A percentile compares a stretch with the other conserved stretches of the same genome.
Conservation (phyloP, 1,284 basidiomycete species). For the Neolentinus lepideus region DNA sequence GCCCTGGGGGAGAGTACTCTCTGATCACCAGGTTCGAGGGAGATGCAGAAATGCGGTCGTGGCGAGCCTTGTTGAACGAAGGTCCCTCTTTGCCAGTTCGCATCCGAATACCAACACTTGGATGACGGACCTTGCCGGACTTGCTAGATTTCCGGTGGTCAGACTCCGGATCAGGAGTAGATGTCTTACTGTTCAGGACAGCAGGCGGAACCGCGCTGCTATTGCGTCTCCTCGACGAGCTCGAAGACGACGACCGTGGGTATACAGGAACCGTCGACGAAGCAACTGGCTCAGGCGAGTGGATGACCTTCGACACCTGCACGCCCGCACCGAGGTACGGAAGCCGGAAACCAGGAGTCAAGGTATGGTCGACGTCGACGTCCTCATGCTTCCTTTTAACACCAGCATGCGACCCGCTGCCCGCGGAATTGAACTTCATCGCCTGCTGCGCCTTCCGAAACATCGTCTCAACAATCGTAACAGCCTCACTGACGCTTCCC, state of each 20-base stretch:
- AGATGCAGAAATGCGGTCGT: neutral
- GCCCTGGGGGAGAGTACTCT: neutral
- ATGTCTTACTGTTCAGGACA: neutral
- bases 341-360: conserved; percentile 32
- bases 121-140: conserved; percentile 30
- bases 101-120: conserved; percentile 34
- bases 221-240: conserved; percentile 9
- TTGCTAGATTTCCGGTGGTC: conserved; percentile 24
- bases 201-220: conserved; percentile 11
- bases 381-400: conserved; percentile 50
- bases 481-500: conserved; percentile 27
- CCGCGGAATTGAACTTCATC: conserved; percentile 12
- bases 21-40: conserved; percentile 2
- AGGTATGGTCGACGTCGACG: conserved; percentile 28
- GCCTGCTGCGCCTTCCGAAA: conserved; percentile 37
- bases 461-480: conserved; percentile 42
- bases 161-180: conserved; percentile 1
- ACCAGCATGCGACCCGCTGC: conserved; percentile 16
- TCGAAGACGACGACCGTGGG: conserved; percentile 8
- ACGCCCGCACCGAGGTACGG: conserved; percentile 40
- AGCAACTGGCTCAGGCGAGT: conserved; percentile 7
- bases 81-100: conserved; percentile 26
- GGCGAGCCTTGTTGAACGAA: neutral
- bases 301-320: conserved; percentile 17
- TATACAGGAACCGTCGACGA: conserved; percentile 6